Percentiles rank a stretch among this genome's conserved stretches.
phyloP scores from a whole-genome alignment of 1,139 yeast genomes.

The Blastobotrys elegans region DNA sequence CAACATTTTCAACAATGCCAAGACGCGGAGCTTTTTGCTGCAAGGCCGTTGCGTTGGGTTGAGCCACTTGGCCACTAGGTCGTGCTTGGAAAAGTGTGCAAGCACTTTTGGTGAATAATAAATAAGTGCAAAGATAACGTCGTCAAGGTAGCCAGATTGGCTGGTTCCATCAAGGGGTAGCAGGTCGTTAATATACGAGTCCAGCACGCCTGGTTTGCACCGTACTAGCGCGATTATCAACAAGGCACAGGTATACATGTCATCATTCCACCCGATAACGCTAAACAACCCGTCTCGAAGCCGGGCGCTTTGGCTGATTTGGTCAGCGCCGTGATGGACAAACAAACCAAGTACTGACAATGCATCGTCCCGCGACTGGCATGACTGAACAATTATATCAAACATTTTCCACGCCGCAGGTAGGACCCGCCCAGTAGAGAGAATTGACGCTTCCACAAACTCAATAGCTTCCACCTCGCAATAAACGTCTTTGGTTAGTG shows the following conservation, averaged over 20 bases:
- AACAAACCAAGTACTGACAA: neutral
- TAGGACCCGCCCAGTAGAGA: neutral
- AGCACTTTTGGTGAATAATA: neutral
- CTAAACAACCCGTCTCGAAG: neutral
- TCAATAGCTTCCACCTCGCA: conserved; percentile 1
- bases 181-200: neutral
- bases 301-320: neutral
- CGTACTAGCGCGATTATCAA: neutral
- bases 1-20: neutral
- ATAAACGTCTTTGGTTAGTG: neutral
- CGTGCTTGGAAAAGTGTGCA: no score
- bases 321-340: conserved; percentile 4
- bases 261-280: neutral
- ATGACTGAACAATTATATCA: neutral
- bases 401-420: conserved; percentile 5
- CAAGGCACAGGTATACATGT: neutral
- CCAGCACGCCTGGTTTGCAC: neutral
- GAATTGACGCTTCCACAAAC: neutral
- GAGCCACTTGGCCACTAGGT: neutral
- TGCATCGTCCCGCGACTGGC: neutral
- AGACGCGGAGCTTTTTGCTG: conserved; percentile 1
- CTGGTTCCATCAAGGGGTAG: no score
- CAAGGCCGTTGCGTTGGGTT: conserved; percentile 1
- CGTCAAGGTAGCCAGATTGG: neutral
- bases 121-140: neutral